Conservation (phyloP, 106 monocot genomes). For the Cymbidium sinense region DNA sequence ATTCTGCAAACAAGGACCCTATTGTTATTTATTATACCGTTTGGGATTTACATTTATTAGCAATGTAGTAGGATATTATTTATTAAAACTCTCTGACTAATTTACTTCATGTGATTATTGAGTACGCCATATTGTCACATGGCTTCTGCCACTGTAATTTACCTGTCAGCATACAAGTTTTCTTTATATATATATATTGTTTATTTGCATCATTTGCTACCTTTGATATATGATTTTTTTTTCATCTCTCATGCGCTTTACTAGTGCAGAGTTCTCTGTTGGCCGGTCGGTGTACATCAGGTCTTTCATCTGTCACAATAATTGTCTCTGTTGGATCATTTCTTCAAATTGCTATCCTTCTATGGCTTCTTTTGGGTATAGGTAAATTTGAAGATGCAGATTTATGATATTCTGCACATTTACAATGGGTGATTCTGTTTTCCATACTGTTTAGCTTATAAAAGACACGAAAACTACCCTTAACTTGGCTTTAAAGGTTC, state of each 20-base stretch:
- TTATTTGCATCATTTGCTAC: too few relatives aligned
- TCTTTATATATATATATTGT: too few relatives aligned
- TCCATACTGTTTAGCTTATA: background rate
- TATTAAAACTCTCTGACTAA: background rate
- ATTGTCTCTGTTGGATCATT: constrained; percentile 64
- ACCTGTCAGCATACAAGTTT: background rate
- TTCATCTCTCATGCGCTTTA: background rate
- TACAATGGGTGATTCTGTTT: background rate
- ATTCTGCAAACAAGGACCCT: background rate
- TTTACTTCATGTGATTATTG: background rate
- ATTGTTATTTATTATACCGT: background rate
- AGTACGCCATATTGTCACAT: background rate
- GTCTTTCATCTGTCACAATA: constrained; percentile 59
- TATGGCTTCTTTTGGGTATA: constrained; percentile 73
- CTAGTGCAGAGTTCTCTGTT: constrained; percentile 62
- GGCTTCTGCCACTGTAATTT: background rate
- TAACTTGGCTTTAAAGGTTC: background rate
- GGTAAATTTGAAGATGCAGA: constrained; percentile 18
- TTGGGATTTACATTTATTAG: background rate
- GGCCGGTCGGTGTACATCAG: constrained; percentile 75
- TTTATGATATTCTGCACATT: background rate
- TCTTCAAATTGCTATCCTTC: constrained; percentile 63
- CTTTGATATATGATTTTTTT: too few relatives aligned
- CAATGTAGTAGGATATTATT: background rate
- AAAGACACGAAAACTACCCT: too few relatives aligned